Evolutionary conservation across 2,329 filamentous ascomycete genomes (phyloP).

Genomic region (Pezicula neosporulosa): DNA sequence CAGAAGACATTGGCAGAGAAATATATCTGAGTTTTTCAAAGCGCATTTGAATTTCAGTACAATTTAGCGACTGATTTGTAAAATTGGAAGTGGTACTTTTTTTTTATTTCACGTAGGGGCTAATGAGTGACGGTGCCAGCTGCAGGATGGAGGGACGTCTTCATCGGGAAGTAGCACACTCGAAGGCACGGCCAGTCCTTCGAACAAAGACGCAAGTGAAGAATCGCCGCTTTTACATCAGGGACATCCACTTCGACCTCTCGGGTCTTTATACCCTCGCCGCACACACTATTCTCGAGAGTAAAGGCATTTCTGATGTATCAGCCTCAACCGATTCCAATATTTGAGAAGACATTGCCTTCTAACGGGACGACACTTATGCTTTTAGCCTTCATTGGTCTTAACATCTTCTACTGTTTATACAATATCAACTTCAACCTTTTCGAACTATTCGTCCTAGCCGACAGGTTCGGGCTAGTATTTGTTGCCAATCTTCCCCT

Average conservation of each 20-base stretch:
- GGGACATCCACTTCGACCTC: not conserved
- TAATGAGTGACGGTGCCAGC: not conserved
- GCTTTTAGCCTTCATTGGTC: constrained; percentile 44
- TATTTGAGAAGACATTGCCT: constrained; percentile 53
- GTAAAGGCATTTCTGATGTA: constrained; percentile 41
- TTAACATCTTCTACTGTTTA: constrained; percentile 57
- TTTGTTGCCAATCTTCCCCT: constrained; percentile 48
- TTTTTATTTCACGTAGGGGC: too few relatives aligned
- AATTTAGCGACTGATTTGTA: too few relatives aligned
- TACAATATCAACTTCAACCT: constrained; percentile 45
- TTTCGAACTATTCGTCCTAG: constrained; percentile 51
- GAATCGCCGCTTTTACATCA: constrained; percentile 18
- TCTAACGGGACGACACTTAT: constrained; percentile 52
- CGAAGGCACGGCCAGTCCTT: constrained; percentile 12
- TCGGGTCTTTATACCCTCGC: not conserved
- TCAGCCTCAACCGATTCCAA: constrained; percentile 53
- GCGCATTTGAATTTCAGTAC: too few relatives aligned
- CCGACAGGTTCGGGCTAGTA: constrained; percentile 25
- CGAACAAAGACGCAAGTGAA: constrained; percentile 14
- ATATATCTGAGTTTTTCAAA: too few relatives aligned
- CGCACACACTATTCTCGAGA: constrained; percentile 9
- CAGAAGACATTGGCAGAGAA: too few relatives aligned
- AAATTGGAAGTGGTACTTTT: too few relatives aligned
- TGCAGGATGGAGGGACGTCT: constrained; percentile 7
- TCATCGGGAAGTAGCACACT: constrained; percentile 22